These are phyloP conservation scores for Apiospora marii DNA, from an alignment of 2,329 filamentous ascomycete genomes.

Conservation along the genomic window DNA sequence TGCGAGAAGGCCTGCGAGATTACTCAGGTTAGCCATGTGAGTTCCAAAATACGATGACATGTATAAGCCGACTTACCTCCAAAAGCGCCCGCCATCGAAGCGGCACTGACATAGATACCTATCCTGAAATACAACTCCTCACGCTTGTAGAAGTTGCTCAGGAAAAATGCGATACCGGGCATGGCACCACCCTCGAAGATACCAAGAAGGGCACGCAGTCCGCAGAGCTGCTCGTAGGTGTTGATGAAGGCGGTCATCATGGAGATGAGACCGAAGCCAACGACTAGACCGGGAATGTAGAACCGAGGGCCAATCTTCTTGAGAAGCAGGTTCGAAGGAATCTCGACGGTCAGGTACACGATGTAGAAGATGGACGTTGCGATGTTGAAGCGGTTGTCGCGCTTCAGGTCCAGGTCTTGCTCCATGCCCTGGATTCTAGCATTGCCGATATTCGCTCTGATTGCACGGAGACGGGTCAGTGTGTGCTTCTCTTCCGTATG, in stretches of 20 bases:
- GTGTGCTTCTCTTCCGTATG: slow-evolving; percentile 16
- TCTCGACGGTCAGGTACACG: slow-evolving; percentile 61
- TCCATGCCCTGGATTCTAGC: slow-evolving; percentile 64
- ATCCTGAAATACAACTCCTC: slow-evolving; percentile 63
- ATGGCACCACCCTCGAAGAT: slow-evolving; percentile 65
- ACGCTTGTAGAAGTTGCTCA: slow-evolving; percentile 64
- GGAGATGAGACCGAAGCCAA: slow-evolving; percentile 63
- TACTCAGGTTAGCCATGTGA: neutral
- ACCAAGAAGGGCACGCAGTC: slow-evolving; percentile 57
- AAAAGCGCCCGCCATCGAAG: slow-evolving; percentile 64
- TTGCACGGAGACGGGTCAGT: slow-evolving; percentile 32
- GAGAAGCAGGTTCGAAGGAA: slow-evolving; percentile 63
- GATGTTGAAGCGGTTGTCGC: slow-evolving; percentile 62
- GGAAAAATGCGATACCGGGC: slow-evolving; percentile 64
- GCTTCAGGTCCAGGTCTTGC: slow-evolving; percentile 54
- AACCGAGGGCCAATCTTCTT: slow-evolving; percentile 61
- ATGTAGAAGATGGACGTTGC: slow-evolving; percentile 67
- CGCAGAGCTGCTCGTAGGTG: slow-evolving; percentile 55
- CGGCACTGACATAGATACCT: slow-evolving; percentile 63
- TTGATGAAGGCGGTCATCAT: slow-evolving; percentile 62
- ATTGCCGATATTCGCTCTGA: slow-evolving; percentile 57
- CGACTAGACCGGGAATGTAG: slow-evolving; percentile 61
- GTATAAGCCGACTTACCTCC: slow-evolving; percentile 45
- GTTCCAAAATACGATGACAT: neutral
- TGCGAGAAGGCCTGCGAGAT: slow-evolving; percentile 52